Percentiles rank a stretch among this genome's conserved stretches.
Evolutionary conservation across 768 basidiomycete species (phyloP).

Genomic region (Amanita brunnescens): DNA sequence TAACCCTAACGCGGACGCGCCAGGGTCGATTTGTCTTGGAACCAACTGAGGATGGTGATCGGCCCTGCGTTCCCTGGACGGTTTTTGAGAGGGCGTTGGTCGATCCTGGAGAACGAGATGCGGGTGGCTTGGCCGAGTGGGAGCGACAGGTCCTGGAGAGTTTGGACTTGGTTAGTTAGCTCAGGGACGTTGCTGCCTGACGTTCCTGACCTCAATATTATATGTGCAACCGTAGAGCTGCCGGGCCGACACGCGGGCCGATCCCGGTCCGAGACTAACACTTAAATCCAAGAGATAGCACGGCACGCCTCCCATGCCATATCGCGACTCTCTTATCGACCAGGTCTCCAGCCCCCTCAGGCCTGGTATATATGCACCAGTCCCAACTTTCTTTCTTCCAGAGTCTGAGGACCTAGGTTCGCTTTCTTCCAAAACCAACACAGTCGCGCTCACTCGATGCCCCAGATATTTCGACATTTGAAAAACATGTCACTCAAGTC

Average conservation of each 20-base stretch:
- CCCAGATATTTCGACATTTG: slow-evolving; percentile 59
- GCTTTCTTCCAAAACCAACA: slow-evolving; percentile 15
- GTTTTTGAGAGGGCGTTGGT: slow-evolving; percentile 55
- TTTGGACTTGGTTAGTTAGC: slow-evolving; percentile 45
- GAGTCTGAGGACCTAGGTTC: slow-evolving; percentile 77
- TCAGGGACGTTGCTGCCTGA: background rate
- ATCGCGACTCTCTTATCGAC: background rate
- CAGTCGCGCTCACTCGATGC: background rate
- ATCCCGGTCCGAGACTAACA: background rate
- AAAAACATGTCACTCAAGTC: slow-evolving; percentile 53
- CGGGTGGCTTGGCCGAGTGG: slow-evolving; percentile 71
- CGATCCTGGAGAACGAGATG: slow-evolving; percentile 46
- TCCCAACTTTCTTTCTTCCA: slow-evolving; percentile 76
- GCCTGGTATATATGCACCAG: slow-evolving; percentile 77
- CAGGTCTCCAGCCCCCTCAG: slow-evolving; percentile 45
- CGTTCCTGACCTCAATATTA: no score
- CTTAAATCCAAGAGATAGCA: background rate
- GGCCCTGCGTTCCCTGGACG: slow-evolving; percentile 64
- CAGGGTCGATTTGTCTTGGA: slow-evolving; percentile 74
- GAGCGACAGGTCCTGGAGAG: slow-evolving; percentile 69
- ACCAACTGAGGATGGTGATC: slow-evolving; percentile 40
- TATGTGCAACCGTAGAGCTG: no score
- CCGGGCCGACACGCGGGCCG: background rate
- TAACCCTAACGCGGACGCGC: slow-evolving; percentile 78
- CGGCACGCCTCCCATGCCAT: background rate